A percentile compares a stretch with the other conserved stretches of the same genome.
Conservation (phyloP, 2,329 filamentous ascomycete species). For the Penicillium griseofulvum region DNA sequence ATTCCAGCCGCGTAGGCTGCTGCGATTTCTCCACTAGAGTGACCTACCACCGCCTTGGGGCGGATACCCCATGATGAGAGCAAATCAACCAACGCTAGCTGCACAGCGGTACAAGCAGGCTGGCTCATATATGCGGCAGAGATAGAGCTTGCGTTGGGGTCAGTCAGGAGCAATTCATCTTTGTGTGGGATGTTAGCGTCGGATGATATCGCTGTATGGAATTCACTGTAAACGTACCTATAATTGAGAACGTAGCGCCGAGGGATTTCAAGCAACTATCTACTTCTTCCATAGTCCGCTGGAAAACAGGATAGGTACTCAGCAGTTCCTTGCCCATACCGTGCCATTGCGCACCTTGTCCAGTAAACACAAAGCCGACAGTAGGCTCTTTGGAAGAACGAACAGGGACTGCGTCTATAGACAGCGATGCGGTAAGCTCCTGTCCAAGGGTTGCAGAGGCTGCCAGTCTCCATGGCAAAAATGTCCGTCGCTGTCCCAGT, state of each 20-base stretch:
- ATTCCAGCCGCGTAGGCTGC: conserved; percentile 33
- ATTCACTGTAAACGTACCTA: conserved; percentile 15
- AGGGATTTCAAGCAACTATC: conserved; percentile 18
- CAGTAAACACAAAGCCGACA: conserved; percentile 38
- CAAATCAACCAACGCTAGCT: conserved; percentile 31
- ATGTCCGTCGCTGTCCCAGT: conserved; percentile 20
- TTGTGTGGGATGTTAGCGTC: neutral
- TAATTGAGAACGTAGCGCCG: conserved; percentile 23
- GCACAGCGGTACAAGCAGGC: conserved; percentile 31
- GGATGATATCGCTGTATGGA: too few species aligned
- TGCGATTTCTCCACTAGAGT: conserved; percentile 35
- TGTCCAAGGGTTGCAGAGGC: conserved; percentile 11
- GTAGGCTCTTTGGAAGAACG: conserved; percentile 17
- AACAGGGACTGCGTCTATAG: conserved; percentile 13
- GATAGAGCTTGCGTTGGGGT: conserved; percentile 17
- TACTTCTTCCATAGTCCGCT: conserved; percentile 15
- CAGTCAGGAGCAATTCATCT: conserved; percentile 24
- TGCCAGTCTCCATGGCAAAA: conserved; percentile 22
- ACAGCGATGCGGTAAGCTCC: conserved; percentile 14
- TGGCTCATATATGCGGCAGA: conserved; percentile 31
- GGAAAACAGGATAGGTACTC: conserved; percentile 22
- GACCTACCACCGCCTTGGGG: conserved; percentile 28
- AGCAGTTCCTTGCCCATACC: conserved; percentile 34
- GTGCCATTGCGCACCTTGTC: conserved; percentile 38
- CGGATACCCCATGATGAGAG: conserved; percentile 26